Base-by-base conservation (phyloP, 495 filamentous ascomycete species). In the Pyrenula aspistea region DNA sequence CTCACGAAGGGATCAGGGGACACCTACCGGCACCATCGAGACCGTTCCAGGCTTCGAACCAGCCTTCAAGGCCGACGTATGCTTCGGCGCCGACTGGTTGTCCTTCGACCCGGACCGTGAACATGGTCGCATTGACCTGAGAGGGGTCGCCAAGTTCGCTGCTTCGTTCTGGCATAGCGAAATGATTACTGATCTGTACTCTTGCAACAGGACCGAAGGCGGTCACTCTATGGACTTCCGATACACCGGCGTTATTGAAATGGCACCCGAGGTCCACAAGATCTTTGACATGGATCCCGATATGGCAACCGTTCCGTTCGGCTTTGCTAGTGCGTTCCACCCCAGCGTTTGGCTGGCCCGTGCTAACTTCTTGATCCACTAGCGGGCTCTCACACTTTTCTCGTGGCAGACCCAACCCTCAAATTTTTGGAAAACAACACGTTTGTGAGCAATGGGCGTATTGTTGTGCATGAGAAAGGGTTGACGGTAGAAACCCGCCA, bases 31-130 rank as follows among this genome's bases (percentile, higher is more conserved):
- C 22, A 60, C 59, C 1, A 50, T 61, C 42, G 51, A 54, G 19
- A 59, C 56, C 2, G 59, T 55, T 20, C n/a, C 25, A 1, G 59
- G 59, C 1, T 61, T 61, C 57, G 59, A 61, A 52, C 59, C 59
- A 21, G 31, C 36, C 8, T 55, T 61, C 51, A 55, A 59, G 25
- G 59, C 51, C 36, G 53, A 61, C 20, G 25, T 59, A 2, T 20
- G 49, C 24, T 50, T 54, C 56, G 59, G 59, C 49, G 59, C 52
- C 22, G 59, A 61, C 51, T 61, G 56, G 57, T 49, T 61, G 31
- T 51, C 56, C 51, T 55, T 61, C 22, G 59, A 61, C 23, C 51
- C 59, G 2, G 59, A 61, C 22, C 42, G 56, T 24, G 54, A 61
- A 23, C 56, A 58, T 31, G 59, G 31, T 12, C 57, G 56, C n/a